phyloP scores from a whole-genome alignment of 140 eudicot genomes.

The Oenanthe javanica region DNA sequence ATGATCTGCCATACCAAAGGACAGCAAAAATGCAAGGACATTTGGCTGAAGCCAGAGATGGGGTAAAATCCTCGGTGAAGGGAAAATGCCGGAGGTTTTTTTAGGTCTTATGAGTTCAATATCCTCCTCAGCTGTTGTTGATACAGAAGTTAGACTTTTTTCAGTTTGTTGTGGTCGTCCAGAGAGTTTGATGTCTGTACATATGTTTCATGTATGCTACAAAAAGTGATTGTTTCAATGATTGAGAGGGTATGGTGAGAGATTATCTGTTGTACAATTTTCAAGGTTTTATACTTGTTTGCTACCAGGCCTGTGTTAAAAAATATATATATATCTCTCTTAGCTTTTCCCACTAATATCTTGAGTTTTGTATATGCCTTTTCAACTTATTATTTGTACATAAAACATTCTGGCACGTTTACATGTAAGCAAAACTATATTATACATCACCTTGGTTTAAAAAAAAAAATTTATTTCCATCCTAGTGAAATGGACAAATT shows the following conservation, averaged over 20 bases:
- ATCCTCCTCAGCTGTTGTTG: neutral
- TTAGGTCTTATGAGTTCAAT: neutral
- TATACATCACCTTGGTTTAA: neutral
- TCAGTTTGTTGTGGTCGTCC: neutral
- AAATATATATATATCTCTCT: conserved; percentile 13
- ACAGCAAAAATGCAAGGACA: neutral
- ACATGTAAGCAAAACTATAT: neutral
- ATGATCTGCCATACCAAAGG: neutral
- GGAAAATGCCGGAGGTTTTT: neutral
- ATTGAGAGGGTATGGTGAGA: neutral
- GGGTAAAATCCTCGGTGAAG: neutral
- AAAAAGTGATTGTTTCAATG: neutral
- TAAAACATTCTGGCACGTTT: too few relatives aligned
- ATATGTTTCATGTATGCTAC: neutral
- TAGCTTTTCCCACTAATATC: neutral
- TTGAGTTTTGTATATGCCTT: neutral
- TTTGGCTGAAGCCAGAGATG: neutral
- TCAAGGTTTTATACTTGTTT: neutral
- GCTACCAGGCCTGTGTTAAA: neutral
- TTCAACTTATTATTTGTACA: neutral
- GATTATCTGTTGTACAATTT: neutral
- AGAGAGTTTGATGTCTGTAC: neutral
- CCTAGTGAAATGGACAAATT: too few relatives aligned
- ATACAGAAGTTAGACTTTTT: neutral
- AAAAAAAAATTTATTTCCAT: too few relatives aligned